These are phyloP conservation scores for Didymella keratinophila DNA, from an alignment of 2,329 filamentous ascomycete genomes.

Conservation along the genomic window DNA sequence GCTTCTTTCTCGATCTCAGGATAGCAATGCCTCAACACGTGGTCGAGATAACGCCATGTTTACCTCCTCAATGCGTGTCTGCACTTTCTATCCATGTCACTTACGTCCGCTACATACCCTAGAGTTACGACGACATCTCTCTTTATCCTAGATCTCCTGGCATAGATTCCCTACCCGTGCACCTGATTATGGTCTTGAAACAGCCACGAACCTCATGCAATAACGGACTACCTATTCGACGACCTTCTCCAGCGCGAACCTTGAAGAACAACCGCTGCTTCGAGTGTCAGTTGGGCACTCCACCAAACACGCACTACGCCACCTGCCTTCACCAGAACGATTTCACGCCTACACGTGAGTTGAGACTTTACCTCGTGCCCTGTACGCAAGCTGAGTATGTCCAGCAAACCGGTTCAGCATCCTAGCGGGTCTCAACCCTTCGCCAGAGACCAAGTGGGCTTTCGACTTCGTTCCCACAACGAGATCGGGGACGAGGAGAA, in stretches of 20 bases:
- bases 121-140: slow-evolving; percentile 16
- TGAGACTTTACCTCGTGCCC: too few relatives aligned
- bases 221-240: slow-evolving; percentile 18
- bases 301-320: slow-evolving; percentile 12
- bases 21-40: slow-evolving; percentile 11
- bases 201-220: slow-evolving; percentile 21
- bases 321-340: slow-evolving; percentile 28
- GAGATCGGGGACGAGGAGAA: slow-evolving; percentile 16
- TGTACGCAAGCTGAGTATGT: too few relatives aligned
- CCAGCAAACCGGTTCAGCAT: slow-evolving; percentile 44
- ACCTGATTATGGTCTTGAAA: slow-evolving; percentile 28
- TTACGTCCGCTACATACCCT: slow-evolving; percentile 11
- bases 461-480: slow-evolving; percentile 31
- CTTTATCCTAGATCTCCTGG: slow-evolving; percentile 16
- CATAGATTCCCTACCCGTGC: slow-evolving; percentile 18
- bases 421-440: slow-evolving; percentile 32
- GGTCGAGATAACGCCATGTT: slow-evolving; percentile 11
- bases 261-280: slow-evolving; percentile 22
- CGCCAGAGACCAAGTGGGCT: slow-evolving; percentile 29
- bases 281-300: slow-evolving; percentile 21
- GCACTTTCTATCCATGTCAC: neutral
- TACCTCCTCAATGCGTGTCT: slow-evolving; percentile 2
- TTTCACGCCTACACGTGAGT: slow-evolving; percentile 35
- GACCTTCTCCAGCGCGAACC: slow-evolving; percentile 13
- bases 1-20: neutral